Percentiles rank a stretch among this genome's conserved stretches.
Evolutionary conservation across 768 basidiomycete species (phyloP).

Genomic region (Lyophyllum decastes): DNA sequence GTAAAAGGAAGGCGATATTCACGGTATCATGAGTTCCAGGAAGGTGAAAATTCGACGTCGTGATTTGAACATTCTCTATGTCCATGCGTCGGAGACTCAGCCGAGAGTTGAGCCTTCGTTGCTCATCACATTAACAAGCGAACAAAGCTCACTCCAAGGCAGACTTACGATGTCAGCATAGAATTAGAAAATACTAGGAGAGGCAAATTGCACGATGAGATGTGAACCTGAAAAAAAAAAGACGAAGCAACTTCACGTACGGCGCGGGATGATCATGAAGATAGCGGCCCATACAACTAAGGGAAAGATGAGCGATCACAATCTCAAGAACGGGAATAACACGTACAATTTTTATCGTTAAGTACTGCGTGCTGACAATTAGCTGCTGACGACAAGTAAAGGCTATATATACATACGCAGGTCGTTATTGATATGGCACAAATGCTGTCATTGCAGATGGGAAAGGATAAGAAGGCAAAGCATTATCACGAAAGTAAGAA

Average conservation of each 20-base stretch:
- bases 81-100: too few relatives aligned
- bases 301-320: neutral
- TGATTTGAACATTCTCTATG: too few relatives aligned
- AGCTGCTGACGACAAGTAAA: neutral
- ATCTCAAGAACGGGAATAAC: neutral
- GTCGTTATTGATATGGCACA: neutral
- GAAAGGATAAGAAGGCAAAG: neutral
- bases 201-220: neutral
- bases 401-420: neutral
- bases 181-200: neutral
- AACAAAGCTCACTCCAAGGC: neutral
- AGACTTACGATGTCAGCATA: neutral
- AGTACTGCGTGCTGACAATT: neutral
- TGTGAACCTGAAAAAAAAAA: too few relatives aligned
- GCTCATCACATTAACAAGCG: neutral
- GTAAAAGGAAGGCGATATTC: too few relatives aligned
- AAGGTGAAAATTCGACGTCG: too few relatives aligned
- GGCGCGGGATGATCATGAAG: neutral
- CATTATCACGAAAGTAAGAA: neutral
- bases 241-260: too few relatives aligned
- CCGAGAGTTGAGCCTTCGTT: neutral
- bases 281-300: neutral
- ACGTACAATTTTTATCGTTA: neutral
- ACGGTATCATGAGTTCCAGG: too few relatives aligned
- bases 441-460: neutral